These are phyloP conservation scores for Eimeria sp. DNA, from an alignment of 169 alveolate species.

Conservation along the genomic window DNA sequence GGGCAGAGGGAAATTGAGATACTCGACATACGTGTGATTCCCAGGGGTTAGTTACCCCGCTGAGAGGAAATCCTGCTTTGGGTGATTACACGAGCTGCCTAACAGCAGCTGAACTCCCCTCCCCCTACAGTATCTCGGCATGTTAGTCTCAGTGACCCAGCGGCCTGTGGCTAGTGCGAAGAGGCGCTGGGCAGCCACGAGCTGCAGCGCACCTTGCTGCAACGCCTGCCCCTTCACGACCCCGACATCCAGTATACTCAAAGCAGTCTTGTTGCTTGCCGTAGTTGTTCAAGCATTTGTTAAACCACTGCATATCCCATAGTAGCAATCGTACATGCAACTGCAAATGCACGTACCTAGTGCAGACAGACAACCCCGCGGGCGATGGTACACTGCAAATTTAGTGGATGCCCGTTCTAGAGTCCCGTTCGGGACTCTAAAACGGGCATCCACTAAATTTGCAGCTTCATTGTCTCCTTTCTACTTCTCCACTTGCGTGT, in stretches of 20 bases:
- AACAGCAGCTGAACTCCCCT: too few species aligned
- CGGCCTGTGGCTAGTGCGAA: not conserved
- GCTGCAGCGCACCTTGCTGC: not conserved
- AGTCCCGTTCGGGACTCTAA: not conserved
- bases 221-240: not conserved
- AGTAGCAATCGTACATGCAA: not conserved
- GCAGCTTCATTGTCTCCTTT: not conserved
- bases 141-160: not conserved
- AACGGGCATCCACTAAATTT: too few species aligned
- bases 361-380: not conserved
- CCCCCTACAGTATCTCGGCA: not conserved
- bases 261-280: too few species aligned
- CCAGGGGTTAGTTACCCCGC: too few species aligned
- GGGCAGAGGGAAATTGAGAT: too few species aligned
- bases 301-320: not conserved
- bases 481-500: not conserved
- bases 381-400: not conserved
- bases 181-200: not conserved
- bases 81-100: too few species aligned
- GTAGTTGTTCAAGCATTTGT: not conserved
- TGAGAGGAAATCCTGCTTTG: too few species aligned
- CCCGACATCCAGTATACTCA: too few species aligned
- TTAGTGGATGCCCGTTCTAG: not conserved
- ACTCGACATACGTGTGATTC: too few species aligned
- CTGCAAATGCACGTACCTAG: not conserved